phyloP scores from a whole-genome alignment of 148 eudicot species.

The Rhododendron ovatum region DNA sequence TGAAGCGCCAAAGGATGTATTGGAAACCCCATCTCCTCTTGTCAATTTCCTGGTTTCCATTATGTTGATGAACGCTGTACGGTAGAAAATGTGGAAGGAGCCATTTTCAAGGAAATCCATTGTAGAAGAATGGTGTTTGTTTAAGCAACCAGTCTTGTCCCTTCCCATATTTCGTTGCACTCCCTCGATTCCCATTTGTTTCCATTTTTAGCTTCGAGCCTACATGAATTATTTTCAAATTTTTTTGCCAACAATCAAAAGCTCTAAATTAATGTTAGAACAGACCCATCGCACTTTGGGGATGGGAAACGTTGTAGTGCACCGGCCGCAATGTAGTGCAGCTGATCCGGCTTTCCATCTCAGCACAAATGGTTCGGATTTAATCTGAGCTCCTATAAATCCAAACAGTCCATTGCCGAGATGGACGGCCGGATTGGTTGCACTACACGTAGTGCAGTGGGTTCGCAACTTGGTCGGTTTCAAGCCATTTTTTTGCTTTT shows the following conservation, averaged over 20 bases:
- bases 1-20: neutral
- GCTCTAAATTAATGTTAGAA: neutral
- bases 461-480: too few relatives aligned
- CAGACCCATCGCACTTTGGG: neutral
- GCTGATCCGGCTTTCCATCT: too few relatives aligned
- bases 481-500: too few relatives aligned
- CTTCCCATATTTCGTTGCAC: neutral
- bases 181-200: neutral
- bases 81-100: neutral
- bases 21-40: neutral
- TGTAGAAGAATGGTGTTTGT: neutral
- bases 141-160: neutral
- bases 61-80: neutral
- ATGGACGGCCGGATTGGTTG: too few relatives aligned
- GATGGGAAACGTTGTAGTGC: too few relatives aligned
- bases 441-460: too few relatives aligned
- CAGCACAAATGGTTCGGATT: too few relatives aligned
- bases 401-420: too few relatives aligned
- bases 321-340: too few relatives aligned
- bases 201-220: neutral
- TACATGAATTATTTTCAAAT: too few relatives aligned
- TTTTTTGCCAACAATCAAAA: too few relatives aligned
- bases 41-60: neutral
- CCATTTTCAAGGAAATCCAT: neutral
- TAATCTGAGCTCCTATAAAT: too few relatives aligned